Evolutionary conservation across 345 rosid species (phyloP), one percentile per base, ranked within the genome.

Genomic region (Eucalyptus brandiana): DNA sequence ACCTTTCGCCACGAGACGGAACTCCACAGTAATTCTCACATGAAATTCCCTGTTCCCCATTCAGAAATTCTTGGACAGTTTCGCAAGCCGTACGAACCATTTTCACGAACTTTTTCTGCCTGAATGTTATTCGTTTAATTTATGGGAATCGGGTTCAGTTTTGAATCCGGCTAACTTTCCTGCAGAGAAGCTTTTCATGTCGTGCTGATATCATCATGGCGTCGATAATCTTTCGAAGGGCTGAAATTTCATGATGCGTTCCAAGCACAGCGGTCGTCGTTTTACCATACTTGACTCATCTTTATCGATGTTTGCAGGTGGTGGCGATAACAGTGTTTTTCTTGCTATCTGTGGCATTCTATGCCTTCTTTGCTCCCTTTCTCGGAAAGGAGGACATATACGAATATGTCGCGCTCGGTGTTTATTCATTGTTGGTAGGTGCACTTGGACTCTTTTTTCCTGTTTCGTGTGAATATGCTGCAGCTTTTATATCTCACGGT

Each of bases 351-450:
- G 94, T 95, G 87, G 98, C 97, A 58, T 97, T 92, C 91, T 97
- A 96, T 90, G 97, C 98, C 86, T 97, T 97, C 94, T 96, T 97
- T 90, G 99, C 99, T 88, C 99, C 99, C 19, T 97, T 97, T 87
- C 97, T 97, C 12, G 95, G 99, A 87, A 96, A 94, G 89, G 93
- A 94, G 89, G 93, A 92, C 90, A 89, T 95, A 81, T 95, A 91
- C 86, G 96, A 96, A 88, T 95, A 91, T 91, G 92, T 93, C 67
- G 98, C 98, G 81, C 58, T 92, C 89, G 94, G 97, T 91, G 95
- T 94, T 91, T 97, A 97, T 93, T 95, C 99, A 34, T 88, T 93
- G 90, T 87, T 95, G 96, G 99, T 97, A 94, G 92, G 97, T 51
- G 44, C 54, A 76, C 7, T 14, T 11, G 47, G 16, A 21, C 47